Evolutionary conservation across 768 basidiomycete genomes (phyloP), one percentile per base, ranked within the genome.

Genomic region (Suillus brevipes): DNA sequence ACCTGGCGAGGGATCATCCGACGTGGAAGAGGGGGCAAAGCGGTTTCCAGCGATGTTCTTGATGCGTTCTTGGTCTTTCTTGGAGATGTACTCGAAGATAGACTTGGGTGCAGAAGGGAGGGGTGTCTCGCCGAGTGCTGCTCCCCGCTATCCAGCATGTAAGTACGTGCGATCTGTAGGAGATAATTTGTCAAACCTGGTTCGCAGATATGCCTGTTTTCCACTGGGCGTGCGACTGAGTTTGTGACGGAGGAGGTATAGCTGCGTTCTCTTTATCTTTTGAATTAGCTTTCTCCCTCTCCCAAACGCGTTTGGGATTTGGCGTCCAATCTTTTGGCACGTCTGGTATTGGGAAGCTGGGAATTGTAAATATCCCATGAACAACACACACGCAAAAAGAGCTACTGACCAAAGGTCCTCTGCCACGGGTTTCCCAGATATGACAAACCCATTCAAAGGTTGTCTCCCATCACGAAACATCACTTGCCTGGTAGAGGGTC

Each of bases 31-130:
- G n/a, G 70, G 69, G 0, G 64, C 61, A 6, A 69, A 63, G 8
- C 74, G 70, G 9, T 67, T 69, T 8, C 83, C 70, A 14, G 84
- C 74, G 34, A 92, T 84, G 36, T 82, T 83, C 71, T 89, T 83
- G 18, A 99, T 83, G 7, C 96, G 89, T 65, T 97, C 95, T 63
- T 88, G 86, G 71, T 97, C 94, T 71, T 95, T 96, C 68, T 90
- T 86, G 0, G 97, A 97, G 74, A 99, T 87, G 74, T 89, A 99
- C 53, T 99, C 96, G 74, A 97, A 98, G 18, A 99, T 86, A 0
- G 97, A 98, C 13, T 87, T 87, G 2, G 91, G 86, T 16, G 84
- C 85, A 4, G 87, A 78, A 14, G 88, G 83, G 13, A 92, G 80
- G 13, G 87, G 87, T 12, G 85, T 86, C 77, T 99, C 97, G 62